phyloP scores from a whole-genome alignment of 305 asterid species.

The Ajuga reptans region DNA sequence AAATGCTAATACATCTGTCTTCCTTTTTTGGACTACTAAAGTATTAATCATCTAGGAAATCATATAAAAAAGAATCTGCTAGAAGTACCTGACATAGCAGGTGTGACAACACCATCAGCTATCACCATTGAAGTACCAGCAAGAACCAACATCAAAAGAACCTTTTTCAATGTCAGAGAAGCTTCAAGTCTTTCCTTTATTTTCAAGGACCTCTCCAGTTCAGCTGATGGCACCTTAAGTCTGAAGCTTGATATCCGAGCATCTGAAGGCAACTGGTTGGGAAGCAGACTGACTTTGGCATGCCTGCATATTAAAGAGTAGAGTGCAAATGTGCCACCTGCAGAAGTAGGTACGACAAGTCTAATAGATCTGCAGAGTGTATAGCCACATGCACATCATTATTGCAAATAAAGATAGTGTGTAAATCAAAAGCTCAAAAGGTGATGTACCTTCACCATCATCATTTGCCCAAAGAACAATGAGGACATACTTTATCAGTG shows the following conservation, averaged over 20 bases:
- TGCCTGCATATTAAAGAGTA: conserved; percentile 96
- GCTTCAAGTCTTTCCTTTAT: conserved; percentile 89
- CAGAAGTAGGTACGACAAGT: conserved; percentile 31
- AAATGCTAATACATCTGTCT: conserved; percentile 14
- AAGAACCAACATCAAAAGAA: conserved; percentile 83
- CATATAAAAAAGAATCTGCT: conserved; percentile 18
- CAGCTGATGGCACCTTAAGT: conserved; percentile 96
- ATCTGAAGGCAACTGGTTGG: conserved; percentile 91
- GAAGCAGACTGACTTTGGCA: conserved; percentile 97
- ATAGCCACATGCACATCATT: conserved; percentile 12
- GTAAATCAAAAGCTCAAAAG: conserved; percentile 15
- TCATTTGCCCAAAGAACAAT: conserved; percentile 98
- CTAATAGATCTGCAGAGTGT: conserved; percentile 20
- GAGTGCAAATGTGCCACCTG: conserved; percentile 99
- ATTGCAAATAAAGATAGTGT: background rate
- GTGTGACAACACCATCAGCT: conserved; percentile 96
- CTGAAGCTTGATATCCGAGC: conserved; percentile 96
- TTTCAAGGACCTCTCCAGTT: conserved; percentile 92
- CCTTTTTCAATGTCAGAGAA: conserved; percentile 75
- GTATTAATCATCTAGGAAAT: conserved; percentile 16
- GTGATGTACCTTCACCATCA: conserved; percentile 87
- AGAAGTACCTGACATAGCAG: conserved; percentile 92
- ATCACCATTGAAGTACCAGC: conserved; percentile 99
- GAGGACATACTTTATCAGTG: conserved; percentile 80
- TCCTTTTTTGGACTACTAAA: conserved; percentile 19